phyloP scores from a whole-genome alignment of 164 flowering plant genomes.

The Chimonanthus praecox region DNA sequence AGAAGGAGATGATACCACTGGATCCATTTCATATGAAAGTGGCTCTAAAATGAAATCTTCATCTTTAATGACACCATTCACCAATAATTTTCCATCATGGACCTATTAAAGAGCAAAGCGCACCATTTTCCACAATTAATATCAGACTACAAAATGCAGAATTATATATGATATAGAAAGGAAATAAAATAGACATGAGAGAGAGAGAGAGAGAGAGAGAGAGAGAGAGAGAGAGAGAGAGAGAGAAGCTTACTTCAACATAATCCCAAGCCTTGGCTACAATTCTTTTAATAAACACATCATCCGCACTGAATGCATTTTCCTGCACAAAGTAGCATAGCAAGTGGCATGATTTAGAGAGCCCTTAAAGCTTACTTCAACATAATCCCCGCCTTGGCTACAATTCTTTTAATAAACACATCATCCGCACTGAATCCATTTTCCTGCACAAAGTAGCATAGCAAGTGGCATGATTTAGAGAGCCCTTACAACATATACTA shows the following conservation, averaged over 20 bases:
- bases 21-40: constrained; percentile 75
- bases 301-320: constrained; percentile 59
- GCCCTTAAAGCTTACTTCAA: too few relatives aligned
- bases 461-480: background rate
- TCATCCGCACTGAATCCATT: constrained; percentile 62
- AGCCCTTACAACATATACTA: background rate
- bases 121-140: background rate
- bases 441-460: constrained; percentile 35
- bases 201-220: background rate
- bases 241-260: too few relatives aligned
- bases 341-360: background rate
- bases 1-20: constrained; percentile 37
- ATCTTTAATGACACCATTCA: constrained; percentile 68
- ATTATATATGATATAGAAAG: background rate
- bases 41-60: constrained; percentile 91
- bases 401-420: constrained; percentile 86
- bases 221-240: background rate
- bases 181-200: background rate
- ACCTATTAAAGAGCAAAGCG: constrained; percentile 34
- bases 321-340: constrained; percentile 32
- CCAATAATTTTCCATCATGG: constrained; percentile 65
- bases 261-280: constrained; percentile 50
- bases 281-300: constrained; percentile 83
- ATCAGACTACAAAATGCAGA: background rate
- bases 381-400: too few relatives aligned